phyloP scores from a whole-genome alignment of 495 filamentous ascomycete species.

The Talaromyces borbonicus region DNA sequence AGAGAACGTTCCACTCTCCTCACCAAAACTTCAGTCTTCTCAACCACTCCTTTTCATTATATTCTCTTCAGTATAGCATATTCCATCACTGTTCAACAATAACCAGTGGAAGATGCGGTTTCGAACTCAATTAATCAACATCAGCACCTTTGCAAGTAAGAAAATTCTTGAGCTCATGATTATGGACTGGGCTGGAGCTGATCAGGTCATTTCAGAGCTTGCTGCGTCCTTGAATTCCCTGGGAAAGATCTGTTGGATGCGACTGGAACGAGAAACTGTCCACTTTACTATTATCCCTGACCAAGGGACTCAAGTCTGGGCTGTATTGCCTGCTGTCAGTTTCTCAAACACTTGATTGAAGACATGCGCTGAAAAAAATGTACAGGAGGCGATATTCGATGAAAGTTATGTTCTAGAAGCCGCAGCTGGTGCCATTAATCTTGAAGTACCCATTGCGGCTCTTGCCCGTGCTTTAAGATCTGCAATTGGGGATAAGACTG shows the following conservation, averaged over 20 bases:
- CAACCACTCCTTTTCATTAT: too few species aligned
- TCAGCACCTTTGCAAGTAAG: conserved; percentile 73
- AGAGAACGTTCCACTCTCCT: not conserved
- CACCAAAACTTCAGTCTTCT: not conserved
- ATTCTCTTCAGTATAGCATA: too few species aligned
- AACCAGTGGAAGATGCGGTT: conserved; percentile 54
- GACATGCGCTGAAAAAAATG: conserved; percentile 6
- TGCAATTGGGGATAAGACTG: conserved; percentile 62
- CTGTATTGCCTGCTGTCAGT: conserved; percentile 53
- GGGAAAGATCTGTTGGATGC: conserved; percentile 88
- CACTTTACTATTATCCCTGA: conserved; percentile 95
- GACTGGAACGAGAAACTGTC: conserved; percentile 72
- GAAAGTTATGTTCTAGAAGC: conserved; percentile 74
- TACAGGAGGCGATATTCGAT: conserved; percentile 78
- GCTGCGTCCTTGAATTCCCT: conserved; percentile 75
- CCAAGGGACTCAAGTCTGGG: conserved; percentile 92
- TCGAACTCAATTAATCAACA: conserved; percentile 68
- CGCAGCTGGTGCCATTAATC: conserved; percentile 74
- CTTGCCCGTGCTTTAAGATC: conserved; percentile 82
- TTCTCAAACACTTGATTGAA: not conserved
- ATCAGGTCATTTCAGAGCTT: conserved; percentile 47
- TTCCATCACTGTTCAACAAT: too few species aligned
- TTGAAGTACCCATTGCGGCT: conserved; percentile 75
- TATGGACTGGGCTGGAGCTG: not conserved
- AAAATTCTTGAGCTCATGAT: not conserved